Percentiles rank a stretch among this genome's conserved stretches.
phyloP scores from a whole-genome alignment of 2,329 filamentous ascomycete genomes.

The Penicillium sp. region DNA sequence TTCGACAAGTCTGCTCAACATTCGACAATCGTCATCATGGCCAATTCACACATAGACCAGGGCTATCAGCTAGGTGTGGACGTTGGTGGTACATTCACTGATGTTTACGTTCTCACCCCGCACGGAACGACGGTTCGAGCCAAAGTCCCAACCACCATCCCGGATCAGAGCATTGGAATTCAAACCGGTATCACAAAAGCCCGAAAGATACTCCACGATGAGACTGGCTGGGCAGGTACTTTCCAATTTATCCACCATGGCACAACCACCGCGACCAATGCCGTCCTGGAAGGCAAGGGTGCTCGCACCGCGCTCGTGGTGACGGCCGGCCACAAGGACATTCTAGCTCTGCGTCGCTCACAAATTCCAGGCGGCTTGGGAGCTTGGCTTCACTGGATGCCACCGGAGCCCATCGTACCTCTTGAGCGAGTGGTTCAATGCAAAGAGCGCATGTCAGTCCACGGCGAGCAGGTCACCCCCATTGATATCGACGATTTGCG shows the following conservation, averaged over 20 bases:
- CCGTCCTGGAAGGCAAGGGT: constrained; percentile 49
- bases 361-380: constrained; percentile 51
- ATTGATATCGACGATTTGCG: constrained; percentile 42
- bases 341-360: constrained; percentile 45
- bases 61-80: constrained; percentile 27
- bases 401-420: constrained; percentile 48
- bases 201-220: constrained; percentile 36
- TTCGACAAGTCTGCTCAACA: neutral
- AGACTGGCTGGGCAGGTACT: constrained; percentile 42
- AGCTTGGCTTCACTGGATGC: constrained; percentile 48
- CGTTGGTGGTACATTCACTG: constrained; percentile 45
- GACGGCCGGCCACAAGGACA: constrained; percentile 49
- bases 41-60: neutral
- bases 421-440: constrained; percentile 48
- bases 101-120: constrained; percentile 47
- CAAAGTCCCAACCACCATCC: constrained; percentile 45
- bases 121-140: constrained; percentile 43
- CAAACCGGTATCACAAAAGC: constrained; percentile 45
- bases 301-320: constrained; percentile 47
- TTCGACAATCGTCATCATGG: neutral
- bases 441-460: constrained; percentile 43
- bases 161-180: constrained; percentile 48
- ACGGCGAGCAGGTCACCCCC: constrained; percentile 39
- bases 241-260: constrained; percentile 50
- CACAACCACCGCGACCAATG: constrained; percentile 49